Conservation (phyloP, 164 flowering plant genomes). For the Vitis riparia region DNA sequence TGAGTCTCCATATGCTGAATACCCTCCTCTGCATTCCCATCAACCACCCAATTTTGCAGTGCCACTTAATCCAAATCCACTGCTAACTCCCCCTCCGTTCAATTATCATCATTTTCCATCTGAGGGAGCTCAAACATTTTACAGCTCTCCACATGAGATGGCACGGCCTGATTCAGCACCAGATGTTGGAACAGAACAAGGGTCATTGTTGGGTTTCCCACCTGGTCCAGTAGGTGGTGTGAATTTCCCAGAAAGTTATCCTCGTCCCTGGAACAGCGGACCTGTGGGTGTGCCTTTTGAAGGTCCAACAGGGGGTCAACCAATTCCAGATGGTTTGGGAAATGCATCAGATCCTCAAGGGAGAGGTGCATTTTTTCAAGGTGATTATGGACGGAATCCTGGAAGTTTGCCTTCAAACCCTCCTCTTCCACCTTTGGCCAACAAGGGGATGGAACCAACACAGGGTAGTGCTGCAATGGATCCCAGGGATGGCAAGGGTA, state of each 20-base stretch:
- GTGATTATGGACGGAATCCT: constrained; percentile 43
- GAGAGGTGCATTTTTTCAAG: constrained; percentile 45
- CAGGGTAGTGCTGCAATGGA: constrained; percentile 42
- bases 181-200: constrained; percentile 61
- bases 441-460: constrained; percentile 37
- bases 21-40: constrained; percentile 40
- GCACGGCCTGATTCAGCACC: constrained; percentile 48
- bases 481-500: constrained; percentile 57
- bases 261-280: constrained; percentile 63
- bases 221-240: constrained; percentile 40
- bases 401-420: constrained; percentile 39
- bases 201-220: constrained; percentile 66
- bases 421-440: constrained; percentile 23
- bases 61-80: constrained; percentile 49
- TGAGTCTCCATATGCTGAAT: constrained; percentile 43
- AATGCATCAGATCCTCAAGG: constrained; percentile 50
- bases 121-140: constrained; percentile 63
- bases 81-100: constrained; percentile 43
- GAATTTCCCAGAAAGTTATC: constrained; percentile 41
- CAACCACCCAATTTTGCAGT: constrained; percentile 54
- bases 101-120: constrained; percentile 53
- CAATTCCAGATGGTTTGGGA: constrained; percentile 38
- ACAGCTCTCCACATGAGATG: constrained; percentile 47
- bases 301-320: constrained; percentile 37
- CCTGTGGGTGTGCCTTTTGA: constrained; percentile 38